Conservation (phyloP, 768 basidiomycete genomes). For the Suillus subalutaceus region DNA sequence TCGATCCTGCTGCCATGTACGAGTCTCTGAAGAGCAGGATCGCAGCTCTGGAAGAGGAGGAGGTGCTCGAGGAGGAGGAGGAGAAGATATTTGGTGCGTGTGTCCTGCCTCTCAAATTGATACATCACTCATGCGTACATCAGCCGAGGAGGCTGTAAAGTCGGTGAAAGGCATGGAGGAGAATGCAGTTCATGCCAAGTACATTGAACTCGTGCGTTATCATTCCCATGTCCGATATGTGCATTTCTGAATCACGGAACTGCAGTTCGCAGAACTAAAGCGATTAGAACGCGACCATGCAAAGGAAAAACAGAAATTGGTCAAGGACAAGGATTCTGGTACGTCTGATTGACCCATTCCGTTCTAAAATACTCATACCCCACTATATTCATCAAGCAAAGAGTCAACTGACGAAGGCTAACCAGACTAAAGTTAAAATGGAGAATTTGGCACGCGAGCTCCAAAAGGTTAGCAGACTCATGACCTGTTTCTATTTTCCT, state of each 20-base stretch:
- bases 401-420: constrained; percentile 82
- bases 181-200: constrained; percentile 82
- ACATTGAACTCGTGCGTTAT: constrained; percentile 78
- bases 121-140: constrained; percentile 19
- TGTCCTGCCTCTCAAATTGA: neutral
- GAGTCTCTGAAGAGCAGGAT: constrained; percentile 88
- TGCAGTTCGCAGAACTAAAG: constrained; percentile 86
- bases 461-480: constrained; percentile 64
- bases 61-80: constrained; percentile 86
- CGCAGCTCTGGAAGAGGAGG: constrained; percentile 87
- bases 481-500: constrained; percentile 19
- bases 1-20: constrained; percentile 86
- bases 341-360: constrained; percentile 21
- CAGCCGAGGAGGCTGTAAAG: constrained; percentile 88
- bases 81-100: constrained; percentile 74
- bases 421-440: constrained; percentile 87
- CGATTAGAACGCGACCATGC: constrained; percentile 86
- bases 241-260: constrained; percentile 15
- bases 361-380: constrained; percentile 20
- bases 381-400: constrained; percentile 56
- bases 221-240: constrained; percentile 24
- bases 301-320: constrained; percentile 89
- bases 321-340: constrained; percentile 92
- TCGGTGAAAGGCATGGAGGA: constrained; percentile 83
- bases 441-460: constrained; percentile 88